Evolutionary conservation across 257 asterid species (phyloP), one percentile per base, ranked within the genome.

Genomic region (Jacaranda mimosifolia): DNA sequence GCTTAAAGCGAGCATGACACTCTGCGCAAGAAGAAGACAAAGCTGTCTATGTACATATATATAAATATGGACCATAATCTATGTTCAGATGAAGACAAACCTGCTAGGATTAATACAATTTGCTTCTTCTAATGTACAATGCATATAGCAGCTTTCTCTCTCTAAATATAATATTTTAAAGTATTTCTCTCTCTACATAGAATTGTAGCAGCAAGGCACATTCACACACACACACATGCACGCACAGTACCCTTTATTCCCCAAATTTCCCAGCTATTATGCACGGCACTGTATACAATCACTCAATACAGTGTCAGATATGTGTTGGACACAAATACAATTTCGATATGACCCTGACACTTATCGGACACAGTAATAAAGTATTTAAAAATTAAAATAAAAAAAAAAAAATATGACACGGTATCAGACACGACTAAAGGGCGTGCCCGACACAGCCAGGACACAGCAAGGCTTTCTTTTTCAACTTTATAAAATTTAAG

Each of bases 111-210:
- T 62, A 19, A 70, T 69, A 12, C 64, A 74, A 32, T 63, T 32
- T 48, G 42, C 59, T 0, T 21, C 69, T 35, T 39, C 45, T 62
- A 9, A 72, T 68, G 52, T 74, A 48, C 88, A 81, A 66, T 82
- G 88, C 62, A 79, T 81, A 46, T 73, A 52, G 82, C 67, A 7
- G 55, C 17, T 58, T 58, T 76, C 67, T 32, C 77, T 52, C 79
- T n/a, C 10, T 67, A 17, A 56, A 0, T 14, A 1, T 32, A 76
- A 0, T 26, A 7, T 73, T 15, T 12, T 57, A n/a, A 6, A 0
- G 40, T 26, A 49, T 72, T 60, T 70, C 46, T 63, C 45, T 63
- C 70, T 40, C 73, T 26, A 11, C 62, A 32, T 63, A 45, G 32
- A 56, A 52, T 35, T 74, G 73, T 74, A n/a, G 62, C 46, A 3